Evolutionary conservation across 164 flowering plant species (phyloP).

Genomic region (Macadamia tetraphylla): DNA sequence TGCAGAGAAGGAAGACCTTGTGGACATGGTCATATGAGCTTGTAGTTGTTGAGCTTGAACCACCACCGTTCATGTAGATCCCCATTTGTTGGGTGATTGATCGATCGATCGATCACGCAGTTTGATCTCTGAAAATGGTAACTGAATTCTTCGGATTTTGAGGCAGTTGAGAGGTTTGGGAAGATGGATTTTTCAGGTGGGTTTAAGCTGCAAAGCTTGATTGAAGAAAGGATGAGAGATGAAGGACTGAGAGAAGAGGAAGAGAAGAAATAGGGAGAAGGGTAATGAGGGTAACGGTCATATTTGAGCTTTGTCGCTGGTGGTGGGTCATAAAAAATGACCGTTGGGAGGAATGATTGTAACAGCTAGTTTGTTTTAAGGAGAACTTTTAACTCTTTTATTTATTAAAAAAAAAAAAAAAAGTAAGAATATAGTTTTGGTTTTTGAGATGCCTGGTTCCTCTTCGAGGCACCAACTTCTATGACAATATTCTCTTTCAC

Average conservation of each 20-base stretch:
- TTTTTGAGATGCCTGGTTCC: no score
- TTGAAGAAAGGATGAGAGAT: neutral
- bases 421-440: no score
- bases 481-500: no score
- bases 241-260: no score
- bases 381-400: no score
- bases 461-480: no score
- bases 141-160: no score
- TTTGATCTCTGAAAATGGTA: no score
- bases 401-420: no score
- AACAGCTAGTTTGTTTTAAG: neutral
- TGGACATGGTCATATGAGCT: conserved; percentile 39
- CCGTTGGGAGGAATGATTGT: conserved; percentile 10
- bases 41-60: conserved; percentile 8
- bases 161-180: no score
- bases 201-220: neutral
- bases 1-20: conserved; percentile 63
- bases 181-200: neutral
- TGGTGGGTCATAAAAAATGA: conserved; percentile 4
- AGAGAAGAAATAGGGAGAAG: neutral
- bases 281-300: conserved; percentile 9
- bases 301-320: neutral
- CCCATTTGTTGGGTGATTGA: conserved; percentile 19
- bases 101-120: no score
- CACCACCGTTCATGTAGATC: conserved; percentile 9